Base-by-base conservation (phyloP, 2,329 filamentous ascomycete species). In the Aplosporella prunicola region DNA sequence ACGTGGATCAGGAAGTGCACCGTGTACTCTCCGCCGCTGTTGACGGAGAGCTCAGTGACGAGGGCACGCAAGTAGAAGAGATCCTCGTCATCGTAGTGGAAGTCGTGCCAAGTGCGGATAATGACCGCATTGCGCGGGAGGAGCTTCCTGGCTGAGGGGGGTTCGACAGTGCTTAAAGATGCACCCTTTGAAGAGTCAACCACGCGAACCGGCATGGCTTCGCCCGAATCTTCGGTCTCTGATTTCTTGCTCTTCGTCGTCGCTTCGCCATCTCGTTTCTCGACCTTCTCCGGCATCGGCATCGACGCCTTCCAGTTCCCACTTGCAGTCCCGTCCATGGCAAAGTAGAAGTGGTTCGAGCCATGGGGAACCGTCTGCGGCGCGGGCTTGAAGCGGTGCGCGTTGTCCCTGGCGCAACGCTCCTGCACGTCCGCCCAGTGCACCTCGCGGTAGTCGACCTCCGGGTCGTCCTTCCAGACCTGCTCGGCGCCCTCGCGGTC, bases 1-100 rank as follows among this genome's bases (percentile, higher is more conserved):
- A 93, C 83, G 47, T 93, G 85, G 25, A 93, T 72, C 23, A 93
- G 67, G 53, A 94, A 86, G 57, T 91, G 84, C 3, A 93, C 70
- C 4, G 74, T 72, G 50, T 91, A 93, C 55, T 93, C 84, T 31
- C 81, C 83, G 20, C 85, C 84, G 0, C 83, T 88, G 39, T 76
- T 69, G 32, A 94, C 64, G 6, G 79, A 76, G 8, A 93, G 67
- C 59, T 94, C 86, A 4, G 80, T 76, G 27, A 93, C 76, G 49
- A 94, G 65, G 20, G 87, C 80, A 11, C 86, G 82, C 49, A 94
- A 72, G 51, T 86, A 85, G 58, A 88, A 76, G 32, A 89, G 69
- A 51, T 91, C 84, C 50, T 93, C 82, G 27, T 82, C 74, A 8
- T 77, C 77, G 69, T 86, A 95, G 7, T 75, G 50, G 47, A 82